Base-by-base conservation (phyloP, 352 stramenopile species). In the Elongisporangium anandrum region DNA sequence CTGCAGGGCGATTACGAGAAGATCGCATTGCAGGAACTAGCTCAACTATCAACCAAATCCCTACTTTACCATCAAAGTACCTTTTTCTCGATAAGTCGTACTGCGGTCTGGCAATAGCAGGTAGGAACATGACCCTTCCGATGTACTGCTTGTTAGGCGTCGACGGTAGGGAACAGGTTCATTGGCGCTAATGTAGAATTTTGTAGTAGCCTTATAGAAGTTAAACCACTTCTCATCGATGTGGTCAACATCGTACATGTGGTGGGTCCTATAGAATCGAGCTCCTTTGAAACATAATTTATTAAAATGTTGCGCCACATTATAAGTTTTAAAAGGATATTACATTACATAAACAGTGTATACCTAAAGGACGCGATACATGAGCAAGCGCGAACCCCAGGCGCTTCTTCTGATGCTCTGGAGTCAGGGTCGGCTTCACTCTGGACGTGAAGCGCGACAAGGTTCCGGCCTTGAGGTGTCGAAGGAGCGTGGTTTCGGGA, bases 211-310 rank as follows among this genome's bases (percentile, higher is more conserved):
- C 17, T 63, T 57, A 9, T 57, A 65, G 4, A 78, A 52, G 19
- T 69, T 52, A 59, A 78, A 72, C 73, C 73, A 79, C 55, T 83
- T 83, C 54, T 77, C 61, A 48, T 80, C 77, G 24, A 80, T 62
- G 55, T 80, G 72, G 50, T 77, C 69, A 9, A 77, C 63, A 22
- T 77, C 77, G 49, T 71, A 54, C 72, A 80, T 77, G 45, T 80
- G 66, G 21, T 75, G 61, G 51, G 52, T 0, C 72, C 72, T 49
- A 79, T 53, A 52, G 69, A 77, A 5, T 56, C 10, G 4, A 69
- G 69, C n/a, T 75, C 54, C 54, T 75, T 39, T 39, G 9, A 56
- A 16, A 45, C 50, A 45, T 69, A 80, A 52, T 80, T 39, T 7
- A 39, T 58, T 29, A 41, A 52, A 39, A 47, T 15, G 21, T 47